phyloP scores from a whole-genome alignment of 2,329 filamentous ascomycete genomes.

The Beauveria australis region DNA sequence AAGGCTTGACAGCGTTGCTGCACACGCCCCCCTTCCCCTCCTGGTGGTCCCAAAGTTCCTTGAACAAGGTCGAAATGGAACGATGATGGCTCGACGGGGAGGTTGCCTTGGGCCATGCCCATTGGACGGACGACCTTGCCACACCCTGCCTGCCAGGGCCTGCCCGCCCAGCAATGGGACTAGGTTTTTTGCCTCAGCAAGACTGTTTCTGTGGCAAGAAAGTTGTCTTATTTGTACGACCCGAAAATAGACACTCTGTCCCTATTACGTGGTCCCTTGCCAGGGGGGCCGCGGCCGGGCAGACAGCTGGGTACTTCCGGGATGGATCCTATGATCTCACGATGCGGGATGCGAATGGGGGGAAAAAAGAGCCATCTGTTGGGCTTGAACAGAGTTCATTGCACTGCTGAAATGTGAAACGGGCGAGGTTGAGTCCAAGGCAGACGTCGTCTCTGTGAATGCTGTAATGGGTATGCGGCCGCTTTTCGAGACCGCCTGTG shows the following conservation, averaged over 20 bases:
- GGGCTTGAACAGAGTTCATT: background rate
- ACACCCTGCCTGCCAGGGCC: background rate
- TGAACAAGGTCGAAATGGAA: background rate
- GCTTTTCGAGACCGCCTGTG: background rate
- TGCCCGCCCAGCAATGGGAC: too few relatives aligned
- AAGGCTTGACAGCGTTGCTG: background rate
- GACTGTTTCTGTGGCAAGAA: background rate
- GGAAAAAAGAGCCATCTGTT: too few relatives aligned
- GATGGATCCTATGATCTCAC: background rate
- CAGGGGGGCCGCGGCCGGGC: background rate
- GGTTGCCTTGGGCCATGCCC: background rate
- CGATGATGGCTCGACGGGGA: background rate
- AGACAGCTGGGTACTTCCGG: background rate
- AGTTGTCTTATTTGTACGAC: background rate
- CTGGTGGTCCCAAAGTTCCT: background rate
- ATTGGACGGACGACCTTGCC: background rate
- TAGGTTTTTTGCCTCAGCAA: too few relatives aligned
- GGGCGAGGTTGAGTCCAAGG: conserved; percentile 7
- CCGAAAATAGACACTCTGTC: background rate
- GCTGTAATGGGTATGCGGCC: background rate
- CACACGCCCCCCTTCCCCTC: conserved; percentile 5
- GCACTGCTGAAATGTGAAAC: background rate
- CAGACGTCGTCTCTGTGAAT: background rate
- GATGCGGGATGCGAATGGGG: background rate
- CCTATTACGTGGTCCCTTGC: background rate